phyloP scores from a whole-genome alignment of 441 rosid species.

The Theobroma grandiflorum region DNA sequence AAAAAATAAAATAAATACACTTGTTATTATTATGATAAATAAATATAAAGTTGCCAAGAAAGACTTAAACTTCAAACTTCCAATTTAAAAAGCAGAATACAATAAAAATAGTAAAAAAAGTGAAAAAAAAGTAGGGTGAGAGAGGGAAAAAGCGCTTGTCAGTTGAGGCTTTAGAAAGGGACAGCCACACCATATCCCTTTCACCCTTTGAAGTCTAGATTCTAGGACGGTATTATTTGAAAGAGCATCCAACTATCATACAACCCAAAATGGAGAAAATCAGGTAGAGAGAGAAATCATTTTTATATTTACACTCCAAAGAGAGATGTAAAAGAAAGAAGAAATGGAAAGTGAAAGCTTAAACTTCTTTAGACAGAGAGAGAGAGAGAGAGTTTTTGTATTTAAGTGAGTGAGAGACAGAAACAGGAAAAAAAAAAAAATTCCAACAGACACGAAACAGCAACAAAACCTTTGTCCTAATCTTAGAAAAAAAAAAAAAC shows the following conservation, averaged over 20 bases:
- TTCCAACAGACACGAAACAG: slow-evolving; percentile 20
- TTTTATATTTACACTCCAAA: not conserved
- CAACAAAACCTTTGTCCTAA: slow-evolving; percentile 20
- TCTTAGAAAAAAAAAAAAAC: slow-evolving; percentile 5
- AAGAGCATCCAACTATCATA: slow-evolving; percentile 6
- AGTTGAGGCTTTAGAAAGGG: not conserved
- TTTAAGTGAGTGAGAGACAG: not conserved
- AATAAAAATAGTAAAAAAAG: not conserved
- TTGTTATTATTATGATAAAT: not conserved
- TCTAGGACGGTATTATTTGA: not conserved
- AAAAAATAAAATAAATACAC: too few species aligned
- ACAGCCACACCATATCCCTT: not conserved
- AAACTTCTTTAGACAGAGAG: slow-evolving; percentile 21
- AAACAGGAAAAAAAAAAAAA: not conserved
- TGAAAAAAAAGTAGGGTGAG: not conserved
- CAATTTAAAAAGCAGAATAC: not conserved
- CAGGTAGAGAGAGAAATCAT: slow-evolving; percentile 12
- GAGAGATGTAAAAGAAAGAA: not conserved
- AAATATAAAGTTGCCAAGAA: too few species aligned
- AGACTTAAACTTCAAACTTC: not conserved
- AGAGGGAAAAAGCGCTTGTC: not conserved
- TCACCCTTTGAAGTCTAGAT: not conserved
- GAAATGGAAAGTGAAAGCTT: slow-evolving; percentile 4
- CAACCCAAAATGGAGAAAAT: slow-evolving; percentile 6
- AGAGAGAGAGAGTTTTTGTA: slow-evolving; percentile 8